Conservation (phyloP, 345 rosid genomes). For the Syzygium jambos region DNA sequence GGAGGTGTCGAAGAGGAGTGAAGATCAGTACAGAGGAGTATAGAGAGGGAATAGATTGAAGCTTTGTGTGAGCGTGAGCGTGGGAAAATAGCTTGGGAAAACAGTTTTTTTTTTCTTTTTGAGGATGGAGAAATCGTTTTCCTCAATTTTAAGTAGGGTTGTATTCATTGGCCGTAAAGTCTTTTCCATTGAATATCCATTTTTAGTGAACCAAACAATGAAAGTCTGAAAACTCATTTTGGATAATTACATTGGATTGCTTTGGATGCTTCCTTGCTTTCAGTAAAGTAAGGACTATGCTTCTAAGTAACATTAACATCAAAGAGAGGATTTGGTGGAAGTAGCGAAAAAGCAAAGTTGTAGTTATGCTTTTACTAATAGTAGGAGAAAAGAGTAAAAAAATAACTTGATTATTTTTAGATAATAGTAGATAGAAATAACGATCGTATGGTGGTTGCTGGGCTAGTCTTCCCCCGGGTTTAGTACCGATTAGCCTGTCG, state of each 20-base stretch:
- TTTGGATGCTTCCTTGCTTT: too few species aligned
- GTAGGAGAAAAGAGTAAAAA: too few species aligned
- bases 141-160: neutral
- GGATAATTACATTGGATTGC: neutral
- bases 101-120: neutral
- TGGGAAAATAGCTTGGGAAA: neutral
- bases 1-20: neutral
- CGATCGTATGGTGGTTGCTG: too few species aligned
- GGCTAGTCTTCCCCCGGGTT: too few species aligned
- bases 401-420: too few species aligned
- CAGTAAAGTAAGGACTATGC: too few species aligned
- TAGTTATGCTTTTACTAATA: too few species aligned
- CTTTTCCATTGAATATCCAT: neutral
- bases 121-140: neutral
- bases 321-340: too few species aligned
- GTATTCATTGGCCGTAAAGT: neutral
- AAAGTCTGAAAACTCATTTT: neutral
- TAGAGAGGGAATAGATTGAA: neutral
- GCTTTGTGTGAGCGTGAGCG: neutral
- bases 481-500: too few species aligned
- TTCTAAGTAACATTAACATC: too few species aligned
- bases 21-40: neutral
- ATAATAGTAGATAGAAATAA: too few species aligned
- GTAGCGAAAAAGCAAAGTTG: too few species aligned
- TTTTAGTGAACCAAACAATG: neutral